Conservation (phyloP, 768 basidiomycete genomes). For the Gautieria morchelliformis region DNA sequence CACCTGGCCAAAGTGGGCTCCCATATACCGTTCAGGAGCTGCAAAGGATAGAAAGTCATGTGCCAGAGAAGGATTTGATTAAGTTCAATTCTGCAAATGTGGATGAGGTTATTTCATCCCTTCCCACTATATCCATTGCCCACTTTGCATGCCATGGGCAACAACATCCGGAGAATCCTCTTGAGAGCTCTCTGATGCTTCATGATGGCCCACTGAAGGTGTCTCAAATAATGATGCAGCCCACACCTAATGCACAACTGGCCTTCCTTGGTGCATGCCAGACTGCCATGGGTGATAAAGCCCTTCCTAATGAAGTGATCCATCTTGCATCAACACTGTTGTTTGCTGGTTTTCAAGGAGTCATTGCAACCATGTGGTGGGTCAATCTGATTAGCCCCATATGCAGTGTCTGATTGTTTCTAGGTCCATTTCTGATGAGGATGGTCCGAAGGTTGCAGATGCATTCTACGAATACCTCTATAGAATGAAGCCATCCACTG, state of each 20-base stretch:
- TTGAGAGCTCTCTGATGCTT: conserved; percentile 19
- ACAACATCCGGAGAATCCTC: conserved; percentile 15
- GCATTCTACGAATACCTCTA: conserved; percentile 10
- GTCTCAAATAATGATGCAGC: conserved; percentile 15
- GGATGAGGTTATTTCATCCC: neutral
- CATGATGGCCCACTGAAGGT: conserved; percentile 16
- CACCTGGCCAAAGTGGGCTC: conserved; percentile 11
- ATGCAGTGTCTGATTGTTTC: neutral
- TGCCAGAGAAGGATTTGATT: neutral
- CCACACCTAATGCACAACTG: conserved; percentile 4
- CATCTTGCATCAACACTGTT: conserved; percentile 24
- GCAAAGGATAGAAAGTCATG: neutral
- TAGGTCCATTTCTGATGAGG: conserved; percentile 17
- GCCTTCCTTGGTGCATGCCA: conserved; percentile 24
- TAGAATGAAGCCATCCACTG: neutral
- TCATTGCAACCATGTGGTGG: conserved; percentile 26
- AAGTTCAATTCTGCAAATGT: neutral
- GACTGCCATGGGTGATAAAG: conserved; percentile 17
- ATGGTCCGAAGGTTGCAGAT: conserved; percentile 12
- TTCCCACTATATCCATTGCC: conserved; percentile 14
- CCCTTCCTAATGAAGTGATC: conserved; percentile 19
- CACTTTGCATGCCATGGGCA: conserved; percentile 26
- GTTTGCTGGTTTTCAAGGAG: conserved; percentile 21
- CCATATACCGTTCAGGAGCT: conserved; percentile 10
- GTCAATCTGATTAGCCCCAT: neutral